Evolutionary conservation across 2,329 filamentous ascomycete genomes (phyloP).

Genomic region (Fusarium sp.): DNA sequence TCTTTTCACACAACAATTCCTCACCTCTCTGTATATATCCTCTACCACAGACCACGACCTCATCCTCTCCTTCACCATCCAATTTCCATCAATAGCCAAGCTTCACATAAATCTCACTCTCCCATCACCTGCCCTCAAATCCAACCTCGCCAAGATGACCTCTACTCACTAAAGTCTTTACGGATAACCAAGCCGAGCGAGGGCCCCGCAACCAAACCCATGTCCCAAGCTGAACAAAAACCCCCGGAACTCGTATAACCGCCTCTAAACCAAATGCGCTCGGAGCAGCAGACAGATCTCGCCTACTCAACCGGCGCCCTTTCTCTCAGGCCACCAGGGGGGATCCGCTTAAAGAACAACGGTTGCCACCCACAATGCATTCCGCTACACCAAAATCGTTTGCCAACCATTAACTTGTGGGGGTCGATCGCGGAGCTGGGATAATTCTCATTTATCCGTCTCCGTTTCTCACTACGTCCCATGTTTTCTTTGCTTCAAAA

Average conservation of each 20-base stretch:
- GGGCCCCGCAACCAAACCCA: not conserved
- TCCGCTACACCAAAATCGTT: not conserved
- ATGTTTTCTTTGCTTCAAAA: not conserved
- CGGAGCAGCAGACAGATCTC: slow-evolving; percentile 1
- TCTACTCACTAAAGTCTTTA: not conserved
- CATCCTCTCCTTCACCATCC: not conserved
- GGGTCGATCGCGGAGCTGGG: not conserved
- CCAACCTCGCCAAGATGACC: not conserved
- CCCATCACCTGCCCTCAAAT: not conserved
- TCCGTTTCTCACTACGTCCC: not conserved
- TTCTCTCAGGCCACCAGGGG: not conserved
- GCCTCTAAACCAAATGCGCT: not conserved
- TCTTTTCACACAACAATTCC: not conserved
- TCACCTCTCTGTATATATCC: not conserved
- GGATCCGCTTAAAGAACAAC: not conserved
- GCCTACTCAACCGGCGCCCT: not conserved
- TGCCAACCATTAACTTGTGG: not conserved
- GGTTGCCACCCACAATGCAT: not conserved
- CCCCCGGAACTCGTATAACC: not conserved
- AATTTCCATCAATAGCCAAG: not conserved
- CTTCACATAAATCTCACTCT: not conserved
- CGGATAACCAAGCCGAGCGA: not conserved
- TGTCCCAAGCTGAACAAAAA: not conserved
- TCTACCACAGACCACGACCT: not conserved
- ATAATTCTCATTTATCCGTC: not conserved